Percentiles rank a stretch among this genome's conserved stretches.
phyloP scores from a whole-genome alignment of 2,329 filamentous ascomycete species.

The Microthyrium microscopicum region DNA sequence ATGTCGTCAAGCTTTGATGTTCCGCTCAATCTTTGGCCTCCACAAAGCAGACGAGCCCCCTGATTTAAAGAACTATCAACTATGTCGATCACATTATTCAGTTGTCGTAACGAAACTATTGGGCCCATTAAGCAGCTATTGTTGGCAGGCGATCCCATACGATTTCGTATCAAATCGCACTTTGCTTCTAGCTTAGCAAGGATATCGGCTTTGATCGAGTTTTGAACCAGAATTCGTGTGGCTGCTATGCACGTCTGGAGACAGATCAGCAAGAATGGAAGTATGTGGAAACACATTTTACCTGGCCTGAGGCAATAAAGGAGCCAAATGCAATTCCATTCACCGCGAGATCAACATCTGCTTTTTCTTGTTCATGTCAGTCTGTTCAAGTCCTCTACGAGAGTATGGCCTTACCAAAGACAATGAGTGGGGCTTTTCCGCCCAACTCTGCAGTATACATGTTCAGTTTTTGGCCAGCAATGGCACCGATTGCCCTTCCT shows the following conservation, averaged over 20 bases:
- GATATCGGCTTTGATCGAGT: conserved; percentile 23
- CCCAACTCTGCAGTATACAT: conserved; percentile 46
- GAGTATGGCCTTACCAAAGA: conserved; percentile 12
- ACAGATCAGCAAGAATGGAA: not conserved
- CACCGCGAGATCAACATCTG: conserved; percentile 20
- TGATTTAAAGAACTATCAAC: conserved; percentile 34
- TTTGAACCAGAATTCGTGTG: conserved; percentile 35
- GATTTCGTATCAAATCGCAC: conserved; percentile 33
- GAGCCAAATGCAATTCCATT: conserved; percentile 23
- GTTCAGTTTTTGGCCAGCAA: conserved; percentile 45
- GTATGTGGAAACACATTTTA: not conserved
- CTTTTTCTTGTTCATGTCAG: conserved; percentile 13
- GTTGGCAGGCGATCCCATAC: conserved; percentile 42
- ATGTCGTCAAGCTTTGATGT: conserved; percentile 34
- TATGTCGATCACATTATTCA: conserved; percentile 20
- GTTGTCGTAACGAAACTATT: conserved; percentile 39
- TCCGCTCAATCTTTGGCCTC: conserved; percentile 34
- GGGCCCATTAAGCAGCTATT: conserved; percentile 46
- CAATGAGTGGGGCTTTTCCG: conserved; percentile 31
- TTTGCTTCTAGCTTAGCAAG: conserved; percentile 24
- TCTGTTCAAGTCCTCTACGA: not conserved
- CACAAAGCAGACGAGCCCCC: conserved; percentile 48
- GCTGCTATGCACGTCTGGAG: conserved; percentile 38
- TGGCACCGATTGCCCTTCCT: conserved; percentile 59
- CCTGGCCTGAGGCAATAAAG: conserved; percentile 33